Percentiles rank a stretch among this genome's conserved stretches.
Conservation (phyloP, 768 basidiomycete species). For the Lenzites betulinus region DNA sequence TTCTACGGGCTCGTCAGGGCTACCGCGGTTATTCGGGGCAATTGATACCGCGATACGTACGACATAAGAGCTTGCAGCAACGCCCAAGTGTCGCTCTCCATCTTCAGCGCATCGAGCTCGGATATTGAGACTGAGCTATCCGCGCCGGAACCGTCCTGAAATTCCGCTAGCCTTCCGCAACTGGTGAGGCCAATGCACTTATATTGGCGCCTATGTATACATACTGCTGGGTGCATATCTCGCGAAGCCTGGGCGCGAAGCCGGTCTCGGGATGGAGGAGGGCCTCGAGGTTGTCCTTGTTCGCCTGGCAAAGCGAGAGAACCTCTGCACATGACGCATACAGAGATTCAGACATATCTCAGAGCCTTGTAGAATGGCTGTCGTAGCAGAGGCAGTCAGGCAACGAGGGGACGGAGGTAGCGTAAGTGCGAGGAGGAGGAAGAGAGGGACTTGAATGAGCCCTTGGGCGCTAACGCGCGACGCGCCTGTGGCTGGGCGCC, state of each 20-base stretch:
- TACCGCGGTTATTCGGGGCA: neutral
- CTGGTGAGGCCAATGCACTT: conserved; percentile 2
- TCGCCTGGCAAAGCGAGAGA: conserved; percentile 56
- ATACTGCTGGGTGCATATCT: conserved; percentile 59
- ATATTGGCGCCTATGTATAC: conserved; percentile 26
- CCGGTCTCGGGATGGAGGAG: conserved; percentile 68
- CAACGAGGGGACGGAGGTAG: neutral
- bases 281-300: conserved; percentile 54
- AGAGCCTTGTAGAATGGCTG: too few species aligned
- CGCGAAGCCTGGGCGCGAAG: conserved; percentile 65
- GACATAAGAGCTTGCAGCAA: conserved; percentile 78
- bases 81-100: conserved; percentile 84
- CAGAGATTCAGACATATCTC: conserved; percentile 51
- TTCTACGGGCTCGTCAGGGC: conserved; percentile 39
- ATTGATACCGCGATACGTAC: conserved; percentile 44
- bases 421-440: neutral
- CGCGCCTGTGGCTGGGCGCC: conserved; percentile 3
- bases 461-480: neutral
- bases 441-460: too few species aligned
- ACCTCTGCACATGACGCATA: conserved; percentile 72
- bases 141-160: conserved; percentile 39
- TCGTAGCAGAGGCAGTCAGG: neutral
- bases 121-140: conserved; percentile 43
- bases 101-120: conserved; percentile 61
- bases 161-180: conserved; percentile 51